Conservation (phyloP, 768 basidiomycete genomes). For the Tricholoma hemisulphureum region DNA sequence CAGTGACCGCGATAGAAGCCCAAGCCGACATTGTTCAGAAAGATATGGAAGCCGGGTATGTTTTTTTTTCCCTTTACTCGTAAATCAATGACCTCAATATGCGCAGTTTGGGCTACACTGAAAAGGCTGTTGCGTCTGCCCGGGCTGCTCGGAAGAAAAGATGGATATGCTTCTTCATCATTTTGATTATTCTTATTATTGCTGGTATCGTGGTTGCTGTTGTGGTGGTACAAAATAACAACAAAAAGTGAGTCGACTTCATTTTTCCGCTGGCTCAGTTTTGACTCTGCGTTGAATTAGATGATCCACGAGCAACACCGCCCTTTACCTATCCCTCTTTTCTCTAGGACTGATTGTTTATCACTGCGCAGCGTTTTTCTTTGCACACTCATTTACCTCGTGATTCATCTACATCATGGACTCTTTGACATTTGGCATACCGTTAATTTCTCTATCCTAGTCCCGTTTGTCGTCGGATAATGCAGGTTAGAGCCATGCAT, state of each 20-base stretch:
- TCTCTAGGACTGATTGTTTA: constrained; percentile 6
- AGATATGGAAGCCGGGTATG: constrained; percentile 84
- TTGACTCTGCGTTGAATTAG: constrained; percentile 1
- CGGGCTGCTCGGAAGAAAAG: constrained; percentile 90
- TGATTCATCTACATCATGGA: constrained; percentile 2
- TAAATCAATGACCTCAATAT: constrained; percentile 6
- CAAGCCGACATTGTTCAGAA: constrained; percentile 73
- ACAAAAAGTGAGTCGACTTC: constrained; percentile 27
- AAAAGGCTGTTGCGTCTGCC: constrained; percentile 84
- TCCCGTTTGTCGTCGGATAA: background rate
- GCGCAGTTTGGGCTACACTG: constrained; percentile 73
- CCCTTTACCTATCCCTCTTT: background rate
- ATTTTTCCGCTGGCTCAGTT: background rate
- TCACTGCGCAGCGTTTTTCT: constrained; percentile 1
- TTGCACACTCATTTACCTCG: constrained; percentile 5
- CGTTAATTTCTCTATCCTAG: background rate
- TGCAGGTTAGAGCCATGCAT: background rate
- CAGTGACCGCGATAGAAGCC: constrained; percentile 78
- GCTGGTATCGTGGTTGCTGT: constrained; percentile 62
- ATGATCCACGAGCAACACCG: constrained; percentile 5
- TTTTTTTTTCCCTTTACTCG: constrained; percentile 1
- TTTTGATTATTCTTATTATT: constrained; percentile 64
- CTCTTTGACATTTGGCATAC: background rate
- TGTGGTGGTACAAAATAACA: constrained; percentile 46
- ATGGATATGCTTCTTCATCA: constrained; percentile 92